Evolutionary conservation across 2,329 filamentous ascomycete species (phyloP).

Genomic region (Aspergillus tanneri): DNA sequence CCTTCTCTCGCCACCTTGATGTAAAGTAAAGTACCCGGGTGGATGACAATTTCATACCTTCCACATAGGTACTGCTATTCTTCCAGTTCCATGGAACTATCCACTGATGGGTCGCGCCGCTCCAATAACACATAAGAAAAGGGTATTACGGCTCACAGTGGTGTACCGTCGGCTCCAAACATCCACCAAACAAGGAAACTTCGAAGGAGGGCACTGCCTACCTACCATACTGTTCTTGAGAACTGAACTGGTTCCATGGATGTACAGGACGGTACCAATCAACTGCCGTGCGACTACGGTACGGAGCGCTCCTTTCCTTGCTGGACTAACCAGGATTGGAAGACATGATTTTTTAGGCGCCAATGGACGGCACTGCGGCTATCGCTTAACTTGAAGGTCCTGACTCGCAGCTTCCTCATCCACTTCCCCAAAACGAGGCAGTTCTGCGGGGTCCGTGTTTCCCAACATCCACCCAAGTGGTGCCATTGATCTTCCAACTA

Average conservation of each 20-base stretch:
- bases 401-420: slow-evolving; percentile 11
- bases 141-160: slow-evolving; percentile 3
- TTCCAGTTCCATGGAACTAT: slow-evolving; percentile 19
- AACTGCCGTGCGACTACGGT: slow-evolving; percentile 34
- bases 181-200: slow-evolving; percentile 21
- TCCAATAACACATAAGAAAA: slow-evolving; percentile 6
- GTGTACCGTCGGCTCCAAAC: slow-evolving; percentile 18
- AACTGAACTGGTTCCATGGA: background rate
- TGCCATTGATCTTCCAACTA: background rate
- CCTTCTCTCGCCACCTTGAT: slow-evolving; percentile 14
- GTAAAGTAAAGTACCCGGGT: background rate
- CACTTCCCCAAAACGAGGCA: background rate
- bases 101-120: slow-evolving; percentile 4
- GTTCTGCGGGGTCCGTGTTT: background rate
- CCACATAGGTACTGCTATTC: slow-evolving; percentile 7
- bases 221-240: background rate
- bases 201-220: slow-evolving; percentile 10
- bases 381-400: slow-evolving; percentile 16
- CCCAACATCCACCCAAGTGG: too few species aligned
- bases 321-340: slow-evolving; percentile 16
- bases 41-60: slow-evolving; percentile 6
- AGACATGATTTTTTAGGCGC: slow-evolving; percentile 1
- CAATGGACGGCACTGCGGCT: slow-evolving; percentile 12
- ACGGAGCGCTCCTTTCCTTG: slow-evolving; percentile 32
- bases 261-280: slow-evolving; percentile 15